phyloP scores from a whole-genome alignment of 1,284 basidiomycete species.

The Cutaneotrichosporon cavernicola region DNA sequence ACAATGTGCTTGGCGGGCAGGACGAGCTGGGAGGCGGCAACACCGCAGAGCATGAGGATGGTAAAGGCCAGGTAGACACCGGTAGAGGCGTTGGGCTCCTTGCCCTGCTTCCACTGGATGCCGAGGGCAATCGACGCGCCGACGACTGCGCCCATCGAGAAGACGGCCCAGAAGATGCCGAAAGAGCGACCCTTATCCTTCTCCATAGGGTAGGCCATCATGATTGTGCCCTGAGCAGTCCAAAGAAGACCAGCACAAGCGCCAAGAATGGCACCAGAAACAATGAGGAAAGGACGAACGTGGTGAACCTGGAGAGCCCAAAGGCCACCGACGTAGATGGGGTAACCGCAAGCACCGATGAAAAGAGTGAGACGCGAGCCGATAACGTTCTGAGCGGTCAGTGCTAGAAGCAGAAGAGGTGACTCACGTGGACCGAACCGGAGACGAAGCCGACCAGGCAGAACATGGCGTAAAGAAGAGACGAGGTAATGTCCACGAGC shows the following conservation, averaged over 20 bases:
- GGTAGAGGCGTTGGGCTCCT: constrained; percentile 38
- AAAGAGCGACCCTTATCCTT: constrained; percentile 23
- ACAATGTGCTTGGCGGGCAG: constrained; percentile 43
- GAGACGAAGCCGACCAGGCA: constrained; percentile 49
- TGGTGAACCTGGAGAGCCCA: constrained; percentile 27
- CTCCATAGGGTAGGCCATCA: constrained; percentile 56
- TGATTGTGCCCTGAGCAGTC: constrained; percentile 54
- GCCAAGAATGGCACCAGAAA: constrained; percentile 55
- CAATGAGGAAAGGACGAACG: constrained; percentile 47
- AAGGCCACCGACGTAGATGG: constrained; percentile 39
- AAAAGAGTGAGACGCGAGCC: constrained; percentile 54
- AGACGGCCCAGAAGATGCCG: constrained; percentile 53
- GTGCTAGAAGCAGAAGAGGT: not conserved
- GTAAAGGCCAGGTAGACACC: constrained; percentile 48
- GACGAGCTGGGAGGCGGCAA: constrained; percentile 36
- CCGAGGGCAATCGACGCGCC: constrained; percentile 55
- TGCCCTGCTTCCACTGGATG: constrained; percentile 35
- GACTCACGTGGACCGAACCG: constrained; percentile 49
- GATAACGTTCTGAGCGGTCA: constrained; percentile 47
- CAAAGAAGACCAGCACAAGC: constrained; percentile 36
- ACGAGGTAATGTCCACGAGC: constrained; percentile 53
- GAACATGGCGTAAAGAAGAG: constrained; percentile 57
- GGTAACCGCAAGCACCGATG: constrained; percentile 52
- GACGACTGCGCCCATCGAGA: constrained; percentile 55
- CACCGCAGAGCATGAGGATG: constrained; percentile 47